phyloP scores from a whole-genome alignment of 768 basidiomycete genomes.

The Tubosaeta sp. region DNA sequence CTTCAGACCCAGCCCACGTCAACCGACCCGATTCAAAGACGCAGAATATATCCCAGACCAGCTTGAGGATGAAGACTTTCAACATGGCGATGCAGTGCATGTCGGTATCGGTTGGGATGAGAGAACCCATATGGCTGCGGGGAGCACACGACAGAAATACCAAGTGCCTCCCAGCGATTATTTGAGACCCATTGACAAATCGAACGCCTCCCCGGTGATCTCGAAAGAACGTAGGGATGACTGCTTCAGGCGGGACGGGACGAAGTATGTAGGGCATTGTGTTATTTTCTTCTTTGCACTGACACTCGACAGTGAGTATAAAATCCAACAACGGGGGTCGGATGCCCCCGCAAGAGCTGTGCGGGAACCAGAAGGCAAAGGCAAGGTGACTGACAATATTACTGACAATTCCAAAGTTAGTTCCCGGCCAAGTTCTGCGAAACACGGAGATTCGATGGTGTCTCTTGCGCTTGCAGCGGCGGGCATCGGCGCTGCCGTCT shows the following conservation, averaged over 20 bases:
- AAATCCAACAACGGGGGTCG: neutral
- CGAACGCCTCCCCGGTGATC: neutral
- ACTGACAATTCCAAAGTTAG: neutral
- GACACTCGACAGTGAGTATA: neutral
- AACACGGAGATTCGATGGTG: constrained; percentile 7
- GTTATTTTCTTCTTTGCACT: neutral
- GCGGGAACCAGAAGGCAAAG: neutral
- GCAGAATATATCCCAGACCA: neutral
- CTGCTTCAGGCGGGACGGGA: neutral
- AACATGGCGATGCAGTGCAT: neutral
- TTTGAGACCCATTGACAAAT: neutral
- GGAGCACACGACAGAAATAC: constrained; percentile 5
- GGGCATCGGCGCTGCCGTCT: constrained; percentile 7
- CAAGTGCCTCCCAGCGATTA: constrained; percentile 17
- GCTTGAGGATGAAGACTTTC: neutral
- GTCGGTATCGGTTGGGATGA: constrained; percentile 4
- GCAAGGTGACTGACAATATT: neutral
- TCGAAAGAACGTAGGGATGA: neutral
- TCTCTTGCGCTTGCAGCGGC: constrained; percentile 11
- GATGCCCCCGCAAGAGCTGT: neutral
- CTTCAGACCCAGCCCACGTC: constrained; percentile 1
- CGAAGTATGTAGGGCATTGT: neutral
- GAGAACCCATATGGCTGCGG: neutral
- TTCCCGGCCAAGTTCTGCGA: neutral
- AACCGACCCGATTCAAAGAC: neutral